Base-by-base conservation (phyloP, 495 filamentous ascomycete species). In the Lentithecium fluviatile region DNA sequence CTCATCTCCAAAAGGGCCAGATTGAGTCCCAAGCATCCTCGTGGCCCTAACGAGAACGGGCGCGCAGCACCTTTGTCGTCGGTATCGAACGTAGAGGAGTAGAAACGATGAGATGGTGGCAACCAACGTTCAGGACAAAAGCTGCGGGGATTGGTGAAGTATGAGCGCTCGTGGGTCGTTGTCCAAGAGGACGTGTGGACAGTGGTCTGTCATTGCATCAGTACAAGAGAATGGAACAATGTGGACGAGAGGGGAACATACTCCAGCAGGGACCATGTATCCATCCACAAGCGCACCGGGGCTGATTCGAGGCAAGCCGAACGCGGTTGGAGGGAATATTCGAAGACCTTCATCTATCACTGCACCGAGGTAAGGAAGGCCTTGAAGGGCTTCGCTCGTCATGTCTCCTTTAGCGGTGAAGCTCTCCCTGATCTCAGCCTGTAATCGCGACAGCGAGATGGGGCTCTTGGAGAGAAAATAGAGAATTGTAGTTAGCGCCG, bases 271-370 rank as follows among this genome's bases (percentile, higher is more conserved):
- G 23, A 49, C 13, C n/a, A 20, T 20, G n/a, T 26, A 26, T 26
- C 46, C 46, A 49, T 49, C 23, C 19, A 49, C 46, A 20, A 26
- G 12, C 13, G n/a, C 46, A n/a, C 46, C 46, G 12, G 50, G 50
- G 11, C 32, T 26, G 13, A 53, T 24, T 24, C 50, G 23, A 19
- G 29, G 29, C 24, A 58, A 53, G 15, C 48, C 48, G 13, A 58
- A 24, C 20, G 57, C 53, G 21, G 42, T 26, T 23, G 59, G 59
- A 25, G 59, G 55, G 47, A 25, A 62, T 24, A 62, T 62, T 15
- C 59, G n/a, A 19, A 62, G 24, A 26, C 17, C 17, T 32, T 62
- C 59, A 25, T 57, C 20, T 17, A 59, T 19, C 23, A 34, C n/a
- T 15, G 59, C 59, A 15, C 25, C 25, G 15, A 62, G 38, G 32